Conservation (phyloP, 768 basidiomycete species). For the Hemileccinum impolitum region DNA sequence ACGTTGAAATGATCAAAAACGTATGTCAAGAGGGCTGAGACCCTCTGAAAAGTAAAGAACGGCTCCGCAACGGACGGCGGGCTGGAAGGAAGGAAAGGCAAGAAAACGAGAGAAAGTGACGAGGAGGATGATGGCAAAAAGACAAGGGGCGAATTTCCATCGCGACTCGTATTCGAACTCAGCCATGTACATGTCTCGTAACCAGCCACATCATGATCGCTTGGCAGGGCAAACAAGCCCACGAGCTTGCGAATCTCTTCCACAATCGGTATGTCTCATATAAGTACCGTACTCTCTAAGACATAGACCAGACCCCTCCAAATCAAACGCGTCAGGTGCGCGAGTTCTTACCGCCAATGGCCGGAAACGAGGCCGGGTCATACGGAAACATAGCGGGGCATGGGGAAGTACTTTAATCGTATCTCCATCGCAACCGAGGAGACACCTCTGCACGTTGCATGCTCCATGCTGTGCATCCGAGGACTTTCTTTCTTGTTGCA, state of each 20-base stretch:
- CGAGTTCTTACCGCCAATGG: constrained; percentile 45
- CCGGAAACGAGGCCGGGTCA: constrained; percentile 40
- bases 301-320: too few species aligned
- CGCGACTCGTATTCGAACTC: constrained; percentile 22
- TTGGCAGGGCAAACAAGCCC: constrained; percentile 1
- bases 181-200: constrained; percentile 4
- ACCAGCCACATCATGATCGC: too few species aligned
- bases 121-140: constrained; percentile 9
- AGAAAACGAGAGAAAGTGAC: constrained; percentile 13
- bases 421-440: constrained; percentile 73
- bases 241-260: constrained; percentile 21
- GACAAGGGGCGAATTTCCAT: constrained; percentile 2
- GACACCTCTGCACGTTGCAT: constrained; percentile 37
- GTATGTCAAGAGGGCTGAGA: constrained; percentile 3
- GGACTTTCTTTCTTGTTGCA: too few species aligned
- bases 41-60: constrained; percentile 21
- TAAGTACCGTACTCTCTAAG: too few species aligned
- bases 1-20: constrained; percentile 5
- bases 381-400: constrained; percentile 47
- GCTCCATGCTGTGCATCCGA: too few species aligned
- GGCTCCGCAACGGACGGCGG: constrained; percentile 28
- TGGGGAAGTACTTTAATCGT: constrained; percentile 31
- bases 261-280: too few species aligned
- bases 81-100: constrained; percentile 16
- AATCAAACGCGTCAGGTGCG: not conserved